phyloP scores from a whole-genome alignment of 1,284 basidiomycete species.

The Anthracocystis walkeri region DNA sequence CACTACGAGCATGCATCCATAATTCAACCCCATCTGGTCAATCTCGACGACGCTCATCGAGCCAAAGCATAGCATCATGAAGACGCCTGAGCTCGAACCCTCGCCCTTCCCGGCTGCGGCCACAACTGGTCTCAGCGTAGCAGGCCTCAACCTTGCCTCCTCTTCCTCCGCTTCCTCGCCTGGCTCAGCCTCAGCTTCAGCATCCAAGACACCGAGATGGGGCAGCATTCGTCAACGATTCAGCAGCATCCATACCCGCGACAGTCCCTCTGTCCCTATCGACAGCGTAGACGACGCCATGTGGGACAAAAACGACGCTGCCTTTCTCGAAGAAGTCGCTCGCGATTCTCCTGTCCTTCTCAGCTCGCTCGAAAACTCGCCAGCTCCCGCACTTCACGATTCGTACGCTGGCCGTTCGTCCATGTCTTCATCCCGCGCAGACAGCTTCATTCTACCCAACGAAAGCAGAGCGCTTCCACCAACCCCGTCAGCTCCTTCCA shows the following conservation, averaged over 20 bases:
- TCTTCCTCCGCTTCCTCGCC: constrained; percentile 12
- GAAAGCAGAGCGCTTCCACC: not conserved
- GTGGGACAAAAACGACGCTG: constrained; percentile 55
- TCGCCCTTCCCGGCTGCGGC: constrained; percentile 8
- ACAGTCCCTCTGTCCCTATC: constrained; percentile 15
- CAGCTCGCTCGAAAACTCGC: constrained; percentile 12
- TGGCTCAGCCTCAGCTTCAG: constrained; percentile 11
- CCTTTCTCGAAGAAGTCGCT: constrained; percentile 48
- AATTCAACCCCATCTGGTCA: too few relatives aligned
- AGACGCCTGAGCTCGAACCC: constrained; percentile 18
- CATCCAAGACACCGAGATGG: constrained; percentile 32
- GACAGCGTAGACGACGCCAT: constrained; percentile 44
- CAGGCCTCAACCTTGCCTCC: constrained; percentile 18
- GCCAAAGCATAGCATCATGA: constrained; percentile 8
- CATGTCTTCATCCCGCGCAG: constrained; percentile 11
- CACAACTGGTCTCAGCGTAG: constrained; percentile 20
- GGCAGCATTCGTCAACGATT: constrained; percentile 44
- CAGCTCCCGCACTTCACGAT: constrained; percentile 19
- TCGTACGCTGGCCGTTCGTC: constrained; percentile 2
- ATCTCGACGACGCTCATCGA: too few relatives aligned
- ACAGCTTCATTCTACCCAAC: constrained; percentile 6
- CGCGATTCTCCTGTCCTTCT: constrained; percentile 28
- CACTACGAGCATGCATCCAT: too few relatives aligned
- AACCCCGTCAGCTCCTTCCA: constrained; percentile 3
- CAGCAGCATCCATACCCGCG: constrained; percentile 41